Evolutionary conservation across 2,329 filamentous ascomycete species (phyloP).

Genomic region (Ceratocystis colombiana): DNA sequence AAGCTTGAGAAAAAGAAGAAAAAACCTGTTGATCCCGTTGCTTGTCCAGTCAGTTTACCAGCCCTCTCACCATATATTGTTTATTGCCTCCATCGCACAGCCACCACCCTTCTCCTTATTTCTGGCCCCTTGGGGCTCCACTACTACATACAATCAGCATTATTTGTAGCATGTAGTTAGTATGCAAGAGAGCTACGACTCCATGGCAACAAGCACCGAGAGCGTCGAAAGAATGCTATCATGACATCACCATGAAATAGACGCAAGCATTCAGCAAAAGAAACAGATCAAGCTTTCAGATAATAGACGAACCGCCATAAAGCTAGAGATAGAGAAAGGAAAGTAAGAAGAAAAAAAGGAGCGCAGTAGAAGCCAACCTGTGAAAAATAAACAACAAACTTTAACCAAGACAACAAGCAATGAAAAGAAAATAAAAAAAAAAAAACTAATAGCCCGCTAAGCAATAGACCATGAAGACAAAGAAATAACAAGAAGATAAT

Average conservation of each 20-base stretch:
- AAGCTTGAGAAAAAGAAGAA: not conserved
- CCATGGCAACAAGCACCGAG: too few relatives aligned
- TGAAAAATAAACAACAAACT: not conserved
- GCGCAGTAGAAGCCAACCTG: conserved; percentile 2
- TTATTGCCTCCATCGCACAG: too few relatives aligned
- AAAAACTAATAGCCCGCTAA: conserved; percentile 16
- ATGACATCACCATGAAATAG: conserved; percentile 25
- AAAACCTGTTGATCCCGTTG: not conserved
- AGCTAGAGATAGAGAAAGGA: not conserved
- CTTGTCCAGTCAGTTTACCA: not conserved
- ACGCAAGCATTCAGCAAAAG: conserved; percentile 12
- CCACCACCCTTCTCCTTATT: too few relatives aligned
- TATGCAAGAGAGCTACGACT: too few relatives aligned
- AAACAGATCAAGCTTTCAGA: conserved; percentile 14
- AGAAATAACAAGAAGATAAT: conserved; percentile 12
- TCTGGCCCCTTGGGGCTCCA: too few relatives aligned
- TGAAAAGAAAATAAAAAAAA: conserved; percentile 25
- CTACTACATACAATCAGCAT: too few relatives aligned
- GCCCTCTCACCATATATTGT: not conserved
- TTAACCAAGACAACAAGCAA: not conserved
- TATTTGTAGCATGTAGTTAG: too few relatives aligned
- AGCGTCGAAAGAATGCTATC: not conserved
- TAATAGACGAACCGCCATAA: conserved; percentile 3
- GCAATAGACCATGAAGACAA: conserved; percentile 5
- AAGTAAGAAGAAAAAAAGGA: not conserved